phyloP scores from a whole-genome alignment of 805 yeast genomes.

The Ogataea ramenticola region DNA sequence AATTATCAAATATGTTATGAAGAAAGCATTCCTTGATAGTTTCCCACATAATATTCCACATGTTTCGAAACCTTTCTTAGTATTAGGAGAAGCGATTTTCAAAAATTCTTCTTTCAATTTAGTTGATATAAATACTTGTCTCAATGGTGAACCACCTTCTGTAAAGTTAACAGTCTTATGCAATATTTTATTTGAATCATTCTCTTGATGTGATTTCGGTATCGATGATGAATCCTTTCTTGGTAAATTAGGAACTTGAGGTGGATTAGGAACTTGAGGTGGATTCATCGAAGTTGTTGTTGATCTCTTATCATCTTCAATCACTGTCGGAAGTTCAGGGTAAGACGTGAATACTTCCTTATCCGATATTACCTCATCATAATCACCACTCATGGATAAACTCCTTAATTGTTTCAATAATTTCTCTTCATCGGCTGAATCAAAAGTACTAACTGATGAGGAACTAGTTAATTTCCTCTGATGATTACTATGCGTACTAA shows the following conservation, averaged over 20 bases:
- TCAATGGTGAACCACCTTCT: conserved; percentile 49
- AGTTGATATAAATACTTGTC: conserved; percentile 44
- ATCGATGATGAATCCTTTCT: background rate
- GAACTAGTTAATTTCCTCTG: background rate
- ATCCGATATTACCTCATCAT: background rate
- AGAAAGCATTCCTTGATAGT: conserved; percentile 53
- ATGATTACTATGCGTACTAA: background rate
- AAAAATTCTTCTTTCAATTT: conserved; percentile 37
- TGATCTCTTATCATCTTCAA: too few relatives aligned
- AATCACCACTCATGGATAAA: conserved; percentile 2
- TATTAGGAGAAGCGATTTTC: conserved; percentile 40
- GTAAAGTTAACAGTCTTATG: conserved; percentile 37
- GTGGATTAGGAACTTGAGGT: background rate
- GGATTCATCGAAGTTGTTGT: too few relatives aligned
- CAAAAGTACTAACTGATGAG: background rate
- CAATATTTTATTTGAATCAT: conserved; percentile 8
- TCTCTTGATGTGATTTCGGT: background rate
- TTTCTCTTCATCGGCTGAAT: conserved; percentile 1
- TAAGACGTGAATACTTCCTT: conserved; percentile 8
- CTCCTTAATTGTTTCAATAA: conserved; percentile 2
- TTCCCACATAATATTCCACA: conserved; percentile 64
- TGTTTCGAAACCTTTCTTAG: conserved; percentile 46
- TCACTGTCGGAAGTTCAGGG: conserved; percentile 11
- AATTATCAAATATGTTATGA: conserved; percentile 52
- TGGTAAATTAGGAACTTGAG: background rate